phyloP scores from a whole-genome alignment of 345 rosid species.

The Syzygium aqueum region DNA sequence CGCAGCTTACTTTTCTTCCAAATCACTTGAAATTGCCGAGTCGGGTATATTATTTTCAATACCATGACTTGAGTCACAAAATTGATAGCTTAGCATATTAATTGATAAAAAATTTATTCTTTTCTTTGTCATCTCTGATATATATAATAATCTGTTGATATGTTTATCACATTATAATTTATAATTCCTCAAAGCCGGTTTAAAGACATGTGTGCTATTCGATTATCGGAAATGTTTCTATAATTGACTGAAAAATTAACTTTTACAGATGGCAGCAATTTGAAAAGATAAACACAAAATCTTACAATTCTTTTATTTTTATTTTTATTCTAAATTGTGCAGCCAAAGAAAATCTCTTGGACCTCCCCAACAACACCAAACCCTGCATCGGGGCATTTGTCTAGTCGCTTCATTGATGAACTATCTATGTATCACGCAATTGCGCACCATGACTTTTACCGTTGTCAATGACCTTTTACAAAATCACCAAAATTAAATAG shows the following conservation, averaged over 20 bases:
- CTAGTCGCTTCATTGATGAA: neutral
- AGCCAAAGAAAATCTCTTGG: neutral
- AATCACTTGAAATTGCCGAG: neutral
- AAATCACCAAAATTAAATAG: neutral
- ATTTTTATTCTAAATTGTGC: neutral
- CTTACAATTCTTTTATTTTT: neutral
- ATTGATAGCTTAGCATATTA: no score
- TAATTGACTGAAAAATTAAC: neutral
- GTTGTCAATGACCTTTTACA: neutral
- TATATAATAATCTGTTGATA: neutral
- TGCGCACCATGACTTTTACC: accelerated
- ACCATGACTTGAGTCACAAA: neutral
- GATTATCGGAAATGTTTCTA: neutral
- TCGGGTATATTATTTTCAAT: neutral
- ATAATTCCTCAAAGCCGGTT: neutral
- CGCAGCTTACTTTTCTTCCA: neutral
- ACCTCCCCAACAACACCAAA: neutral
- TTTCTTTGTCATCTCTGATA: neutral
- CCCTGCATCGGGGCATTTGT: neutral
- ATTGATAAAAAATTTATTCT: neutral
- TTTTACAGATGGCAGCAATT: neutral
- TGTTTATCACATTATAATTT: neutral
- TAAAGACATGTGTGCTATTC: neutral
- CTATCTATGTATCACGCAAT: accelerated
- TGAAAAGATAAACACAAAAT: neutral